These are phyloP conservation scores for Lecanicillium sp. DNA, from an alignment of 2,329 filamentous ascomycete species.

Conservation along the genomic window DNA sequence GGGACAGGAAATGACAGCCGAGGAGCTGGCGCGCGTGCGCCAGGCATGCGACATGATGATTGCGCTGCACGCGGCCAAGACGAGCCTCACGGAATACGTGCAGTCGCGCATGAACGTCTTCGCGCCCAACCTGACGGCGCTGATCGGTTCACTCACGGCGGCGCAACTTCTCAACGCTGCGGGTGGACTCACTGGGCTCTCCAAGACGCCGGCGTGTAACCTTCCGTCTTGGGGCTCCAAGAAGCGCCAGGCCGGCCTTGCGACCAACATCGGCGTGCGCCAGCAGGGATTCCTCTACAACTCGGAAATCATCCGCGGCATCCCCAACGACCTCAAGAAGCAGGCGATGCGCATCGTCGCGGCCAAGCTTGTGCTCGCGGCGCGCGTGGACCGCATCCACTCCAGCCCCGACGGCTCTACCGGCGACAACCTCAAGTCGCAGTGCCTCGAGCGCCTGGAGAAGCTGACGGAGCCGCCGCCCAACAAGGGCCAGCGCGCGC, in stretches of 20 bases:
- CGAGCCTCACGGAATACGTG: constrained; percentile 83
- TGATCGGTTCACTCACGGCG: constrained; percentile 88
- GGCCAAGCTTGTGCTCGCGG: constrained; percentile 88
- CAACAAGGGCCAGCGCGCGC: constrained; percentile 79
- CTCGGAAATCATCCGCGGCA: constrained; percentile 78
- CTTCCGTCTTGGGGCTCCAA: constrained; percentile 86
- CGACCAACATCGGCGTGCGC: constrained; percentile 84
- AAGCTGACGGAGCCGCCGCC: constrained; percentile 88
- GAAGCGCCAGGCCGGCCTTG: constrained; percentile 76
- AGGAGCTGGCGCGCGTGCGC: constrained; percentile 67
- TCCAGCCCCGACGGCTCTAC: constrained; percentile 74
- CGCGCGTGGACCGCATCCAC: constrained; percentile 82
- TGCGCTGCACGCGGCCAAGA: constrained; percentile 81
- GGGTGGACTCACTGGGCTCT: constrained; percentile 80
- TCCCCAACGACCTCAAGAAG: constrained; percentile 80
- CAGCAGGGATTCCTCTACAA: constrained; percentile 93
- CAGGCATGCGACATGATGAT: constrained; percentile 83
- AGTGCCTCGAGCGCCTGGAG: constrained; percentile 79
- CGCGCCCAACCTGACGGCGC: constrained; percentile 83
- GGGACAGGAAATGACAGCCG: constrained; percentile 67
- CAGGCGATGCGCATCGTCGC: constrained; percentile 94
- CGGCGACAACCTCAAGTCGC: constrained; percentile 73
- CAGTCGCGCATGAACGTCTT: constrained; percentile 96
- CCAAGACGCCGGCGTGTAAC: constrained; percentile 91
- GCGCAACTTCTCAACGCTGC: constrained; percentile 95